Evolutionary conservation across 169 alveolate genomes (phyloP).

Genomic region (Plasmodium billcollinsi): DNA sequence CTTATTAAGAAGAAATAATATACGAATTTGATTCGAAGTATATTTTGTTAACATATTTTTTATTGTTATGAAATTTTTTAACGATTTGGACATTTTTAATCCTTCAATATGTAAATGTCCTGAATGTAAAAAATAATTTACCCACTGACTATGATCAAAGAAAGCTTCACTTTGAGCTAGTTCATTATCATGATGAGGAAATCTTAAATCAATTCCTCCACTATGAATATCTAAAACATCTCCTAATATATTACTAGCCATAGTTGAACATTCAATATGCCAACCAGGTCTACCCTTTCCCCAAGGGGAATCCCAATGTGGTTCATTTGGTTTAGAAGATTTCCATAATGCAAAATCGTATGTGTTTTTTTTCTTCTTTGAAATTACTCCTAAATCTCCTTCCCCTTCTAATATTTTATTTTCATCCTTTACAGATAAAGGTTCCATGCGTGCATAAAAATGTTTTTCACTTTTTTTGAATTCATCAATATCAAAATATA

Average conservation of each 20-base stretch:
- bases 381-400: conserved; percentile 91
- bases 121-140: conserved; percentile 97
- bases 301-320: conserved; percentile 99
- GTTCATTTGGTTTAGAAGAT: conserved; percentile 96
- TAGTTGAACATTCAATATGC: conserved; percentile 99
- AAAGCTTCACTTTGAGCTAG: conserved; percentile 99
- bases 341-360: conserved; percentile 99
- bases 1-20: conserved; percentile 89
- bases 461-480: conserved; percentile 90
- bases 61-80: conserved; percentile 97
- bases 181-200: conserved; percentile 99
- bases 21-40: conserved; percentile 92
- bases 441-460: conserved; percentile 95
- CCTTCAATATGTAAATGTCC: conserved; percentile 99
- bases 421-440: conserved; percentile 89
- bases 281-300: conserved; percentile 99
- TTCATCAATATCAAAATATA: conserved; percentile 95
- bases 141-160: conserved; percentile 94
- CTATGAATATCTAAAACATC: conserved; percentile 97
- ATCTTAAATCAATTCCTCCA: conserved; percentile 98
- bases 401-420: conserved; percentile 93
- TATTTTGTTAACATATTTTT: conserved; percentile 87
- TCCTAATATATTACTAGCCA: conserved; percentile 95
- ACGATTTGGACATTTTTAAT: conserved; percentile 97
- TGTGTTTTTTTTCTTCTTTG: conserved; percentile 93